phyloP scores from a whole-genome alignment of 805 yeast genomes.

The Ogataea salicorniae region DNA sequence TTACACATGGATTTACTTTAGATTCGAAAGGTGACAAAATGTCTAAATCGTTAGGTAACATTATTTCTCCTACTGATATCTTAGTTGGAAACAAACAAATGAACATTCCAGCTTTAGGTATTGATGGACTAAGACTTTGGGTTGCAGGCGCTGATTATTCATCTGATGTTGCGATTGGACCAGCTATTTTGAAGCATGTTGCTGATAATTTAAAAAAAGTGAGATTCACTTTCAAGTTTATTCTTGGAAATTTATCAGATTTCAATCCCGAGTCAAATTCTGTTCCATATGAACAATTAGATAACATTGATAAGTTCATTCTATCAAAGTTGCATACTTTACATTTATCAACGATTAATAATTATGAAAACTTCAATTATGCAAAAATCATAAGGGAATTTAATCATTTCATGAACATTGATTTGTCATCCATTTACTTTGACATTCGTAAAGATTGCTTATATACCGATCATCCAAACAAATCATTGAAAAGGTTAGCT shows the following conservation, averaged over 20 bases:
- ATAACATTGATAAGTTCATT: constrained; percentile 54
- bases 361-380: constrained; percentile 59
- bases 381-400: constrained; percentile 63
- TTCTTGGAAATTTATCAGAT: constrained; percentile 70
- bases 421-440: constrained; percentile 78
- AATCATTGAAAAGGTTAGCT: constrained; percentile 47
- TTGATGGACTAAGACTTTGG: constrained; percentile 89
- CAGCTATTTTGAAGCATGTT: constrained; percentile 66
- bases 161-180: constrained; percentile 70
- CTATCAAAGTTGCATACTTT: constrained; percentile 50
- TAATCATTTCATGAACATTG: constrained; percentile 67
- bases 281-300: constrained; percentile 37
- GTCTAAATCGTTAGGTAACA: constrained; percentile 92
- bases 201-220: constrained; percentile 77
- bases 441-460: constrained; percentile 81
- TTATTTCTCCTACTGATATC: constrained; percentile 61
- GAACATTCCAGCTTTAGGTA: constrained; percentile 63
- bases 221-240: constrained; percentile 71
- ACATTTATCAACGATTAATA: constrained; percentile 34
- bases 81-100: constrained; percentile 53
- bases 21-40: constrained; percentile 84
- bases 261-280: constrained; percentile 14
- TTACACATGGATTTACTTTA: constrained; percentile 91
- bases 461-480: constrained; percentile 54
- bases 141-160: constrained; percentile 86